Conservation (phyloP, 1,284 basidiomycete species). For the Cutaneotrichosporon sp. region DNA sequence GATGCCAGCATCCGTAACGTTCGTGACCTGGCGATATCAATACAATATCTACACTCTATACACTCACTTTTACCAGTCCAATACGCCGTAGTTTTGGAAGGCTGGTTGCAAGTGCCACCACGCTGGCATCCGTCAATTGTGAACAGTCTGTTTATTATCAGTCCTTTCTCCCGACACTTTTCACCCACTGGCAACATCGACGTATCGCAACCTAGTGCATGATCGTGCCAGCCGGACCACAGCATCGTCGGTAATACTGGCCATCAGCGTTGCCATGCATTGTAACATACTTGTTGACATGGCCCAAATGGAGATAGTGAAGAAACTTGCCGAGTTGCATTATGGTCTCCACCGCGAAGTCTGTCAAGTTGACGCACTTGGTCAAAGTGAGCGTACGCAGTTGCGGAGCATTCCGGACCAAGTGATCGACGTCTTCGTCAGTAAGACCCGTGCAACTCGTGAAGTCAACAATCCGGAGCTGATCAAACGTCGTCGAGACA, state of each 20-base stretch:
- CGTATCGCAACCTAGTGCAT: slow-evolving; percentile 90
- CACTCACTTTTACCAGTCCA: slow-evolving; percentile 79
- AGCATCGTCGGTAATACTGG: slow-evolving; percentile 81
- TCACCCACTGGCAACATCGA: slow-evolving; percentile 88
- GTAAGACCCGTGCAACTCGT: slow-evolving; percentile 77
- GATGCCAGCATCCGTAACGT: slow-evolving; percentile 89
- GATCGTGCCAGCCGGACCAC: slow-evolving; percentile 75
- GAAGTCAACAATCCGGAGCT: slow-evolving; percentile 81
- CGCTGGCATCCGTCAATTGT: slow-evolving; percentile 84
- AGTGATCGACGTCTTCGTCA: slow-evolving; percentile 84
- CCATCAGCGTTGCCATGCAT: slow-evolving; percentile 7
- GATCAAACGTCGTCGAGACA: slow-evolving; percentile 55
- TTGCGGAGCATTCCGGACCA: slow-evolving; percentile 79
- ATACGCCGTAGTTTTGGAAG: slow-evolving; percentile 89
- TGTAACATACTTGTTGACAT: slow-evolving; percentile 58
- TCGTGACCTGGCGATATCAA: slow-evolving; percentile 59
- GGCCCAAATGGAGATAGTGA: slow-evolving; percentile 93
- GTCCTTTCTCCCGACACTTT: too few relatives aligned
- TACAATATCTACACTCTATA: slow-evolving; percentile 7
- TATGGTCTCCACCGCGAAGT: slow-evolving; percentile 77
- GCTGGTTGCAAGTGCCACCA: slow-evolving; percentile 76
- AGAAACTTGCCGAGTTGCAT: slow-evolving; percentile 82
- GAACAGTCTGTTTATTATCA: slow-evolving; percentile 63
- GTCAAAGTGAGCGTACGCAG: slow-evolving; percentile 88
- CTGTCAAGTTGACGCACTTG: slow-evolving; percentile 82